phyloP scores from a whole-genome alignment of 2,329 filamentous ascomycete genomes.

The Hypoxylon sp. region DNA sequence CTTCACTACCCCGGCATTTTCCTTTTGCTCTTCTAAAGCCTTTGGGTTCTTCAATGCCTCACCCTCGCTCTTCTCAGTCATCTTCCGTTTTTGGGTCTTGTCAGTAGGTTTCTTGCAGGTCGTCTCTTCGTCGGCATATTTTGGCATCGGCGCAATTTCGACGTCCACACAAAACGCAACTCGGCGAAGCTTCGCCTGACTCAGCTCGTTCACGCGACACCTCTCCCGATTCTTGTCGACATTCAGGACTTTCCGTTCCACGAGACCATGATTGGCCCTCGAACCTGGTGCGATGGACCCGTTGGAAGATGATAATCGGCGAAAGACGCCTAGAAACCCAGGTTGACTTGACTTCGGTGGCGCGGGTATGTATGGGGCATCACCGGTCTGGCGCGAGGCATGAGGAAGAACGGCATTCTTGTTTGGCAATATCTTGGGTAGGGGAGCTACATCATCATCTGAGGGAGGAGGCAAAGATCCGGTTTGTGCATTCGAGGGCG shows the following conservation, averaged over 20 bases:
- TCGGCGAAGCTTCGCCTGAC: constrained; percentile 82
- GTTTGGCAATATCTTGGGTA: constrained; percentile 62
- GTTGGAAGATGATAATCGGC: constrained; percentile 80
- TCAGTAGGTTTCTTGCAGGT: constrained; percentile 63
- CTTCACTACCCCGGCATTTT: constrained; percentile 59
- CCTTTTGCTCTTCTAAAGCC: constrained; percentile 69
- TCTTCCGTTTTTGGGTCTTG: constrained; percentile 72
- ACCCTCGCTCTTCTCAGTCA: constrained; percentile 78
- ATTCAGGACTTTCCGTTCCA: constrained; percentile 86
- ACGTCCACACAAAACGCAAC: constrained; percentile 98
- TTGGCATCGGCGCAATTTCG: constrained; percentile 90
- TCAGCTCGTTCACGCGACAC: constrained; percentile 82
- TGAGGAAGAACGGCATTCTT: constrained; percentile 72
- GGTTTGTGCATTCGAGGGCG: constrained; percentile 53
- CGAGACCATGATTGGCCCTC: constrained; percentile 74
- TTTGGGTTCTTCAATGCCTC: constrained; percentile 78
- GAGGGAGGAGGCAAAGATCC: constrained; percentile 49
- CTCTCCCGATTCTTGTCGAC: constrained; percentile 83
- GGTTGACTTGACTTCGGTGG: constrained; percentile 76
- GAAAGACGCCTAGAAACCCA: constrained; percentile 84
- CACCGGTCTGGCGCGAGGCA: constrained; percentile 66
- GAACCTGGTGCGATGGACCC: constrained; percentile 61
- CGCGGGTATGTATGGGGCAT: constrained; percentile 78
- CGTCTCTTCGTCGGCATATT: constrained; percentile 74
- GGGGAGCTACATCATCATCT: constrained; percentile 57